These are phyloP conservation scores for Coleophoma eucalyptorum DNA, from an alignment of 2,329 filamentous ascomycete species.

Conservation along the genomic window DNA sequence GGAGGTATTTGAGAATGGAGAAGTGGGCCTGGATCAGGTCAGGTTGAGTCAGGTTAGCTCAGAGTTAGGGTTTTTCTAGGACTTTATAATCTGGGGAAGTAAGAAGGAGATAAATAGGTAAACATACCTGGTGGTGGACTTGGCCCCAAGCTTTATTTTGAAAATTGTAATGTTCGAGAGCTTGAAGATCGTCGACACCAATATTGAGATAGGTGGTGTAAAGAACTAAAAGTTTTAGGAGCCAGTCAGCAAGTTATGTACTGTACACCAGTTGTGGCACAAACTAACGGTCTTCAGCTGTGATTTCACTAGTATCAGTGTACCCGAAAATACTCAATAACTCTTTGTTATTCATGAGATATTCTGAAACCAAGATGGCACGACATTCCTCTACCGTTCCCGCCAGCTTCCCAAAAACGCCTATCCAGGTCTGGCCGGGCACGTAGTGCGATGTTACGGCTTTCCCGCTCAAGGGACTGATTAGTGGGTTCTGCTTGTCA, in stretches of 20 bases:
- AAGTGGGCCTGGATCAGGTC: slow-evolving; percentile 59
- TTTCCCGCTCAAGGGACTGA: slow-evolving; percentile 49
- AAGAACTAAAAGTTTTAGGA: too few relatives aligned
- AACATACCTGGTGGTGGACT: slow-evolving; percentile 33
- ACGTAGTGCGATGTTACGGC: slow-evolving; percentile 56
- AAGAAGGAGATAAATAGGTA: too few relatives aligned
- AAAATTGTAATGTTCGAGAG: slow-evolving; percentile 33
- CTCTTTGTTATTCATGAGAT: slow-evolving; percentile 38
- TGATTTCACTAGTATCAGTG: slow-evolving; percentile 29
- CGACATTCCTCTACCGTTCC: slow-evolving; percentile 57
- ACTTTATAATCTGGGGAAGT: neutral
- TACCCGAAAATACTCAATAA: slow-evolving; percentile 39
- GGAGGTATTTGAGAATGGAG: slow-evolving; percentile 57
- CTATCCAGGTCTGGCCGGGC: slow-evolving; percentile 60
- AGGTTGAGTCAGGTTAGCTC: too few relatives aligned
- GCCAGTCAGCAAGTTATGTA: too few relatives aligned
- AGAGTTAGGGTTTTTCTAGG: too few relatives aligned
- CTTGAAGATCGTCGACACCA: slow-evolving; percentile 36
- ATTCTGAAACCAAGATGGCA: slow-evolving; percentile 37
- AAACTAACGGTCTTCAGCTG: slow-evolving; percentile 36
- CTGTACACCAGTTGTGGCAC: too few relatives aligned
- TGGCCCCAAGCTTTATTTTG: slow-evolving; percentile 37
- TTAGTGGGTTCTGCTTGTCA: slow-evolving; percentile 49
- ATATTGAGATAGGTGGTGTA: slow-evolving; percentile 38
- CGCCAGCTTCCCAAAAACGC: slow-evolving; percentile 54